Evolutionary conservation across 306 rosid genomes (phyloP), one percentile per base, ranked within the genome.

Genomic region (Comarum palustre): DNA sequence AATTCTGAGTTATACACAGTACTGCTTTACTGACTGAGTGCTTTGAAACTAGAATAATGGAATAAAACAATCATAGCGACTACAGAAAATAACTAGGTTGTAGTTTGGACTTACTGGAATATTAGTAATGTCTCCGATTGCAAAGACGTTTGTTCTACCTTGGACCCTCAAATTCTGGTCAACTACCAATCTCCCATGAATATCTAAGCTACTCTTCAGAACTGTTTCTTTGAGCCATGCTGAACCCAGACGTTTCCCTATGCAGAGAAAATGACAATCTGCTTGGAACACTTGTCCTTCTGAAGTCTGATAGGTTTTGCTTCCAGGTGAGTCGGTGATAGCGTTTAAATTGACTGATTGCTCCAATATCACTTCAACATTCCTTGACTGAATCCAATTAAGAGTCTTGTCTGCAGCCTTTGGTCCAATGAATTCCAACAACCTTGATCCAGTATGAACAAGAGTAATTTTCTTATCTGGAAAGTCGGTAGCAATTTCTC

Each of bases 121-220:
- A 68, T 90, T 82, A 72, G 97, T 86, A 65, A 90, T 90, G 80
- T 93, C 97, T 74, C 97, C 97, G 25, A 89, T 76, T 29, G 96
- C 96, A 68, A 87, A 93, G 48, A 87, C 55, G 79, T 90, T 84
- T 43, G 13, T 34, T 50, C 84, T 81, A 3, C 96, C 89, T 51
- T 73, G 77, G 66, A 93, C 96, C 83, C 86, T 86, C 64, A 93
- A 34, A 38, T 76, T 32, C 43, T 71, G 83, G 66, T 93, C 97
- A 42, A 93, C 98, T 83, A 77, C 79, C 57, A 93, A 58, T 80
- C 89, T 86, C 76, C 96, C 96, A 1, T 73, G 67, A 39, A 2
- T 25, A 76, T 90, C 92, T 77, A 93, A 76, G 68, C 73, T 68
- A 62, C 63, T 61, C 48, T 77, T 75, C 72, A 93, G 66, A 22